phyloP scores from a whole-genome alignment of 225 moss, liverwort and hornwort species.

The Asterella californica region DNA sequence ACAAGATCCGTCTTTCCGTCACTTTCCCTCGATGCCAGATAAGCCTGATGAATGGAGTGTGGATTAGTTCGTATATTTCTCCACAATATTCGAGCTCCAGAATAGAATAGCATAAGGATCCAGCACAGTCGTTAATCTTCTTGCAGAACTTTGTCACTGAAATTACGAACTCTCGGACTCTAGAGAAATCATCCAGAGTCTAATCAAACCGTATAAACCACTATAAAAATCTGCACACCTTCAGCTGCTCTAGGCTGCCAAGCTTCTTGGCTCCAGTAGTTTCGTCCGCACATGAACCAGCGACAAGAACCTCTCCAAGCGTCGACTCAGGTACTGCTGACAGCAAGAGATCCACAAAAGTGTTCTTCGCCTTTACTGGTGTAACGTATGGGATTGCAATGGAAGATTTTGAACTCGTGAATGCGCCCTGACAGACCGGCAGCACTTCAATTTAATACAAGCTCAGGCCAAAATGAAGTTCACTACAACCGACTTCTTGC shows the following conservation, averaged over 20 bases:
- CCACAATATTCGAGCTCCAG: background rate
- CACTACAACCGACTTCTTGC: no score
- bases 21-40: slow-evolving; percentile 23
- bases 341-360: slow-evolving; percentile 25
- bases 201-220: background rate
- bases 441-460: background rate
- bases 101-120: background rate
- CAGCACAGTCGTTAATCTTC: no score
- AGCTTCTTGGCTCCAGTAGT: slow-evolving; percentile 9
- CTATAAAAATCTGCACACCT: background rate
- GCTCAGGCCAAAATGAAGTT: background rate
- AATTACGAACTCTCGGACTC: background rate
- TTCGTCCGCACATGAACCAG: slow-evolving; percentile 26
- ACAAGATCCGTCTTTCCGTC: slow-evolving; percentile 32
- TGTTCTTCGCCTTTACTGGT: slow-evolving; percentile 11
- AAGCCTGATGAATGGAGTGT: background rate
- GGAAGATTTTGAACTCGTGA: slow-evolving; percentile 34
- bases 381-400: slow-evolving; percentile 38
- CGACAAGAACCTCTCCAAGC: slow-evolving; percentile 27
- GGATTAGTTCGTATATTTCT: background rate
- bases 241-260: slow-evolving; percentile 19
- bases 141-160: background rate
- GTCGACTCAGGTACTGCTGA: slow-evolving; percentile 9
- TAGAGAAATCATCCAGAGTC: background rate
- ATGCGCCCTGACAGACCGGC: slow-evolving; percentile 13